Conservation (phyloP, 2,329 filamentous ascomycete genomes). For the Botrytis cinerea region DNA sequence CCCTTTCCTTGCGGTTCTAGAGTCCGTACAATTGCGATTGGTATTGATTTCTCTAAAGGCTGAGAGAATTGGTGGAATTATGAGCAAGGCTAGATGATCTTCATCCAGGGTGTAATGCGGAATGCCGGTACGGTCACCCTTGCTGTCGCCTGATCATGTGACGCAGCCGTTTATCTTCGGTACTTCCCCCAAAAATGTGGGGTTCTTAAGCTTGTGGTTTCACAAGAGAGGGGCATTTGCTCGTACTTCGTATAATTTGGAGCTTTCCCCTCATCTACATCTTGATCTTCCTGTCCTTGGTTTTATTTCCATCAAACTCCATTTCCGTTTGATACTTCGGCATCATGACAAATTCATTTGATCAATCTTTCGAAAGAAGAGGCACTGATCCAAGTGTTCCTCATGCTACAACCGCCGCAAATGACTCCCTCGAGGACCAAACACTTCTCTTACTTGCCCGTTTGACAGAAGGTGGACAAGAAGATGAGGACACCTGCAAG, state of each 20-base stretch:
- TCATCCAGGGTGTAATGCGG: slow-evolving; percentile 1
- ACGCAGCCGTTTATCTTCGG: not conserved
- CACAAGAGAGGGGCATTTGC: slow-evolving; percentile 4
- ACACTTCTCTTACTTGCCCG: slow-evolving; percentile 67
- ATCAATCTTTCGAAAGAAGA: slow-evolving; percentile 20
- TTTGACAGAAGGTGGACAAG: slow-evolving; percentile 86
- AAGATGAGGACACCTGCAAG: slow-evolving; percentile 69
- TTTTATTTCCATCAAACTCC: not conserved
- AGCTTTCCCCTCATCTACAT: slow-evolving; percentile 8
- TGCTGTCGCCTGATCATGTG: slow-evolving; percentile 21
- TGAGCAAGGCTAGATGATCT: slow-evolving; percentile 13
- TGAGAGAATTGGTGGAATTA: not conserved
- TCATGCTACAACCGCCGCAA: slow-evolving; percentile 26
- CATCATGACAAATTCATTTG: slow-evolving; percentile 17
- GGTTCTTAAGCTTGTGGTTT: slow-evolving; percentile 5
- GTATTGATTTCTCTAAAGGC: not conserved
- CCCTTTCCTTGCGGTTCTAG: not conserved
- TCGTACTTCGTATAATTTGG: not conserved
- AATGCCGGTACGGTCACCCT: not conserved
- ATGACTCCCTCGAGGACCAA: slow-evolving; percentile 39
- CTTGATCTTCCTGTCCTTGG: slow-evolving; percentile 4
- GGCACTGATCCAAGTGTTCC: slow-evolving; percentile 34
- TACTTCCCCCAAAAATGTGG: slow-evolving; percentile 6
- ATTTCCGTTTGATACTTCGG: not conserved
- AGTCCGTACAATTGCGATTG: not conserved